These are phyloP conservation scores for Pichia sp. DNA, from an alignment of 1,139 yeast species.

Conservation along the genomic window DNA sequence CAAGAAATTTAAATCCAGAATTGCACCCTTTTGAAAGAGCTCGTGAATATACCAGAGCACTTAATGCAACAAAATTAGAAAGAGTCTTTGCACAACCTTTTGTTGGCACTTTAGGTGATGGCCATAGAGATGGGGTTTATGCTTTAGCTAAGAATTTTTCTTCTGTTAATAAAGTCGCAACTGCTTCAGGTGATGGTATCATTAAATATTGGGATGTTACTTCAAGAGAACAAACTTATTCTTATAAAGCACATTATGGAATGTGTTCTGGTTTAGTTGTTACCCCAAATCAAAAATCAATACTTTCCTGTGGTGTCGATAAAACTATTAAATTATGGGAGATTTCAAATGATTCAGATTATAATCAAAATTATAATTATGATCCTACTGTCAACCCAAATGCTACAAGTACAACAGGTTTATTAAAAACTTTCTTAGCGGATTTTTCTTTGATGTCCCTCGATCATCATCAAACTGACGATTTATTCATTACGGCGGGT, in stretches of 20 bases:
- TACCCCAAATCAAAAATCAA: conserved; percentile 52
- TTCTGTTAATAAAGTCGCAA: conserved; percentile 68
- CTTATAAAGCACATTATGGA: conserved; percentile 87
- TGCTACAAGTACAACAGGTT: conserved; percentile 35
- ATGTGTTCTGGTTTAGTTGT: conserved; percentile 83
- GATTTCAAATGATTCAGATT: conserved; percentile 38
- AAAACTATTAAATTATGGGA: conserved; percentile 86
- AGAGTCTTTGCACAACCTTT: conserved; percentile 98
- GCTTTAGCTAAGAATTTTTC: conserved; percentile 74
- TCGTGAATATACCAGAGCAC: conserved; percentile 89
- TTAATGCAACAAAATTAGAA: conserved; percentile 92
- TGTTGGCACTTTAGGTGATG: conserved; percentile 88
- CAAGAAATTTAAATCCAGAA: conserved; percentile 89
- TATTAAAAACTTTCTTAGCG: conserved; percentile 72
- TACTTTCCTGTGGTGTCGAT: conserved; percentile 88
- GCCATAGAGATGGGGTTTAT: conserved; percentile 96
- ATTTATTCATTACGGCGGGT: conserved; percentile 87
- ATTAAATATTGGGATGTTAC: conserved; percentile 89
- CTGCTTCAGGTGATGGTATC: conserved; percentile 94
- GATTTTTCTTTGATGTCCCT: conserved; percentile 79
- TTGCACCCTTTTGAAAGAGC: conserved; percentile 97
- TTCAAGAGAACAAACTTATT: conserved; percentile 63
- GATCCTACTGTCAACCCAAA: conserved; percentile 33
- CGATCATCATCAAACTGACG: conserved; percentile 77
- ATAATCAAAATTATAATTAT: conserved; percentile 21